A percentile compares a stretch with the other conserved stretches of the same genome.
Conservation (phyloP, 2,329 filamentous ascomycete genomes). For the Aureobasidium leucospermi region DNA sequence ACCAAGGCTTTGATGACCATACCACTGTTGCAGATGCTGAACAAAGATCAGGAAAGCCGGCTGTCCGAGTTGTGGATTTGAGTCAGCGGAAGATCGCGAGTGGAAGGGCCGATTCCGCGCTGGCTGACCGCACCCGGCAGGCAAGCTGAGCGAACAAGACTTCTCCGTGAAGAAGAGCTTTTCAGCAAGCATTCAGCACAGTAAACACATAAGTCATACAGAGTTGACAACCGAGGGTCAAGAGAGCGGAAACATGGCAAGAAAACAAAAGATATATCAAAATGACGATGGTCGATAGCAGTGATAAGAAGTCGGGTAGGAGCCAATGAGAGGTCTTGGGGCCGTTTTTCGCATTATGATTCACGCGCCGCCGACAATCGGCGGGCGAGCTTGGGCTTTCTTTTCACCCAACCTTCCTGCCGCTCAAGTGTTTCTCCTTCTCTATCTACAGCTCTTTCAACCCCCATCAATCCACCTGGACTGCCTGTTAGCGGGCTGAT, state of each 20-base stretch:
- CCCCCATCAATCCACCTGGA: slow-evolving; percentile 8
- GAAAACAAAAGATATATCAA: neutral
- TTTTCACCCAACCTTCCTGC: neutral
- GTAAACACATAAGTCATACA: too few relatives aligned
- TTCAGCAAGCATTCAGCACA: neutral
- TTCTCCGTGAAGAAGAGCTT: too few relatives aligned
- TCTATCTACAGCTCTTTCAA: neutral
- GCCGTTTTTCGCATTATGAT: neutral
- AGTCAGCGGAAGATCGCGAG: neutral
- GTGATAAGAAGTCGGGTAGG: neutral
- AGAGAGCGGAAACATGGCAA: neutral
- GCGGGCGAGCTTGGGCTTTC: neutral
- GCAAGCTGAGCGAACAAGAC: neutral
- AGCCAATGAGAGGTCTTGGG: neutral
- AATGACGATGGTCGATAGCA: slow-evolving; percentile 2
- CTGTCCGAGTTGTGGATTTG: neutral
- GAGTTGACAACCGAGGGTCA: too few relatives aligned
- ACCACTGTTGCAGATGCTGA: too few relatives aligned
- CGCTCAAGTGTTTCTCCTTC: neutral
- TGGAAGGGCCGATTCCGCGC: slow-evolving; percentile 2
- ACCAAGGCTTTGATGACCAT: too few relatives aligned
- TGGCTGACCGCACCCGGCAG: neutral
- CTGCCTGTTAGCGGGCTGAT: slow-evolving; percentile 15
- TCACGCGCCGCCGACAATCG: neutral
- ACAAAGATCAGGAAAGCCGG: neutral